These are phyloP conservation scores for Galerina marginata DNA, from an alignment of 768 basidiomycete species.

Conservation along the genomic window DNA sequence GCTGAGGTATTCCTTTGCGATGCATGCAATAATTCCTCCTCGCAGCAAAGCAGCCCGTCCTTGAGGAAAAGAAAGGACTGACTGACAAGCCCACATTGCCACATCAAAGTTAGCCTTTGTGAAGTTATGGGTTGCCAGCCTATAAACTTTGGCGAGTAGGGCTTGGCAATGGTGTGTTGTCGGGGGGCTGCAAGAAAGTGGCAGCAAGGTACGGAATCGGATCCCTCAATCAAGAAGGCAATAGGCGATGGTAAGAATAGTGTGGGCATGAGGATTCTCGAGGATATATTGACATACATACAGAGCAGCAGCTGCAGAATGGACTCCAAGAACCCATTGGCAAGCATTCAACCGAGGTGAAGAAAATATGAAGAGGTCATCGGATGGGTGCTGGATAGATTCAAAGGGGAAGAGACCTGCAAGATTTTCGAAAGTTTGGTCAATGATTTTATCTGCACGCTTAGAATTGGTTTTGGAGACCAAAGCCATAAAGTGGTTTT, in stretches of 20 bases:
- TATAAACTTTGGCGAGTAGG: neutral
- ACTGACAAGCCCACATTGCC: neutral
- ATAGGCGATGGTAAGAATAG: conserved; percentile 1
- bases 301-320: conserved; percentile 5
- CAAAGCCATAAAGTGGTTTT: neutral
- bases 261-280: conserved; percentile 2
- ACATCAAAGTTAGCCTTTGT: conserved; percentile 1
- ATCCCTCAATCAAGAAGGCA: conserved; percentile 2
- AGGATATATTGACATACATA: conserved; percentile 13
- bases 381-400: neutral
- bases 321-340: conserved; percentile 11
- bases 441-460: neutral
- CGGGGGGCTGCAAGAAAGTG: neutral
- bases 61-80: neutral
- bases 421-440: neutral
- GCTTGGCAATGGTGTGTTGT: neutral
- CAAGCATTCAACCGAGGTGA: neutral
- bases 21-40: conserved; percentile 18
- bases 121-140: conserved; percentile 2
- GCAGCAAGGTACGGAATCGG: conserved; percentile 1
- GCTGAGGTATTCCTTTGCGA: conserved; percentile 12
- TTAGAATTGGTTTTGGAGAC: neutral
- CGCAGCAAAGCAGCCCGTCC: conserved; percentile 17
- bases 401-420: neutral
- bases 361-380: conserved; percentile 13